Base-by-base conservation (phyloP, 2,329 filamentous ascomycete species). In the Aspergillus viridinutans region DNA sequence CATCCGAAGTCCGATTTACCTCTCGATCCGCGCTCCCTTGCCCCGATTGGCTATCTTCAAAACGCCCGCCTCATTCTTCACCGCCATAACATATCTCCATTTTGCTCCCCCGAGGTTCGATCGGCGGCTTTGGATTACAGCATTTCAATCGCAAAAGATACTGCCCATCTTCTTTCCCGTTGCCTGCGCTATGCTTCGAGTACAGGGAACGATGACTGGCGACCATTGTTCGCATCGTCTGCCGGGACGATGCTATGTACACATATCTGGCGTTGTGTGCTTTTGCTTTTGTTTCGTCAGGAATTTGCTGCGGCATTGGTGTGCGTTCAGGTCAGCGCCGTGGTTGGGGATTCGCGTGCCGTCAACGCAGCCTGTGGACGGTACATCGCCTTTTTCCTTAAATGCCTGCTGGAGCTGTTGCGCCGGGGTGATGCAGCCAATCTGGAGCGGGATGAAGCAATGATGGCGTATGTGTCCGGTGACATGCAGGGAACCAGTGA, bases 51-150 rank as follows among this genome's bases (percentile, higher is more conserved):
- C 32, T 87, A 90, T 67, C 83, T 97, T 8, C 87, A 96, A 59
- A 90, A 90, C 58, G 87, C 89, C 17, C 88, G 91, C n/a, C 83
- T 97, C 29, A 80, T 94, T 40, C 83, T 99, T 8, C 90, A 96
- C 73, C 85, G 94, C 45, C 92, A 96, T 67, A 97, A 97, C 67
- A 80, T 97, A 8, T 87, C 86, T 0, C 89, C 92, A 0, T 79
- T 80, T 9, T 92, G 88, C 67, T 81, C 87, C 0, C 73, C 79
- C 1, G 81, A 88, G 32, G 84, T 87, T 45, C 85, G 93, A 47
- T 75, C 81, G 3, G 83, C 85, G 6, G 92, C 94, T 1, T 77
- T 97, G 28, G 87, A 92, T 57, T 85, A 88, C 61, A 97, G 93
- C 70, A 83, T 88, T 2, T 80, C 81, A 6, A 86, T 88, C 8